phyloP scores from a whole-genome alignment of 2,329 filamentous ascomycete genomes.

The Nigrospora oryzae region DNA sequence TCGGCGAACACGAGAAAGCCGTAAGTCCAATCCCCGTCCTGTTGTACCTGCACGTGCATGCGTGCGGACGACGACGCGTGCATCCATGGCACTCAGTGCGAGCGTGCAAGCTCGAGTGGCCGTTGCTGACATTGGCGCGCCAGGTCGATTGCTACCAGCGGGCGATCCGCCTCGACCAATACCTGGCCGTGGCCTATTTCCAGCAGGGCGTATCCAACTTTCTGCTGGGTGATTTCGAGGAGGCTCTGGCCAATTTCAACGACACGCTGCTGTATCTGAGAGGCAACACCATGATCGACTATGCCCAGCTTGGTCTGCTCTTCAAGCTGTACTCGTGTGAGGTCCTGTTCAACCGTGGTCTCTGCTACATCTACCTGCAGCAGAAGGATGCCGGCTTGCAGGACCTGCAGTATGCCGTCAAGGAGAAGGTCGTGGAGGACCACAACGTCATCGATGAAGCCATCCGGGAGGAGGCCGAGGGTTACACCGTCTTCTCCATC shows the following conservation, averaged over 20 bases:
- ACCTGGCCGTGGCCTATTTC: constrained; percentile 95
- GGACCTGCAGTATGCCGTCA: constrained; percentile 81
- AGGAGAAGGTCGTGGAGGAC: constrained; percentile 93
- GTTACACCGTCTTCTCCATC: constrained; percentile 97
- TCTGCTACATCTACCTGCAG: constrained; percentile 96
- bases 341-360: constrained; percentile 90
- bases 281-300: constrained; percentile 96
- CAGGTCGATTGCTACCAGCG: constrained; percentile 93
- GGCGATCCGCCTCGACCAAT: constrained; percentile 83
- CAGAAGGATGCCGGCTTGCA: constrained; percentile 86
- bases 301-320: constrained; percentile 87
- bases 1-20: constrained; percentile 92
- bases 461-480: constrained; percentile 88
- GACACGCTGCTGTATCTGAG: constrained; percentile 90
- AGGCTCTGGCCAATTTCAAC: constrained; percentile 97
- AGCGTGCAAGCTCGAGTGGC: too few relatives aligned
- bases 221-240: constrained; percentile 91
- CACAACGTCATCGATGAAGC: constrained; percentile 98
- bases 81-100: too few relatives aligned
- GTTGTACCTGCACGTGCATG: background rate
- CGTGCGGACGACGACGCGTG: background rate
- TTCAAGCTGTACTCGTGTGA: constrained; percentile 98
- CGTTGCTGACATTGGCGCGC: background rate
- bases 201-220: constrained; percentile 99
- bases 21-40: constrained; percentile 43